Conservation (phyloP, 2,329 filamentous ascomycete genomes). For the Apiospora rasikravindrae region DNA sequence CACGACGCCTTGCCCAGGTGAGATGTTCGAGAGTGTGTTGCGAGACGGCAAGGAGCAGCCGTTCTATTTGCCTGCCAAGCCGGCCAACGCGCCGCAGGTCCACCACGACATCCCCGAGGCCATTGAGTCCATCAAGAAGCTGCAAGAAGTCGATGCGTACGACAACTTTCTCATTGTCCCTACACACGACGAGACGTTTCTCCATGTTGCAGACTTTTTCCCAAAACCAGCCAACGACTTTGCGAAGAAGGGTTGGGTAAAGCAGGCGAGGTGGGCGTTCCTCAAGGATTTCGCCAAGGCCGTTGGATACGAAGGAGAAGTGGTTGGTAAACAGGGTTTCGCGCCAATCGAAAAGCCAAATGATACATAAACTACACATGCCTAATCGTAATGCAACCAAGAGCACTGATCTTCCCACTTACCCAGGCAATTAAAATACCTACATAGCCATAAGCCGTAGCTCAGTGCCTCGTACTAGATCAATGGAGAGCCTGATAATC, state of each 20-base stretch:
- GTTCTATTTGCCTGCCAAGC: conserved; percentile 37
- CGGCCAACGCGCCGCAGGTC: conserved; percentile 24
- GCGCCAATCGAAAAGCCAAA: neutral
- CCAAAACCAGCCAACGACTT: conserved; percentile 54
- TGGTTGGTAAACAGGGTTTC: conserved; percentile 29
- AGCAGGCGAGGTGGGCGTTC: conserved; percentile 54
- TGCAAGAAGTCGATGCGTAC: conserved; percentile 51
- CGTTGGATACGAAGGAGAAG: conserved; percentile 38
- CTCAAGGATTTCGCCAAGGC: conserved; percentile 54
- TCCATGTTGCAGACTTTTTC: conserved; percentile 53
- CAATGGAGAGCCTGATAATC: conserved; percentile 23
- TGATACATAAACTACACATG: neutral
- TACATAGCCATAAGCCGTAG: too few relatives aligned
- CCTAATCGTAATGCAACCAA: neutral
- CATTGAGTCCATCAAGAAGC: conserved; percentile 47
- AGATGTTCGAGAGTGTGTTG: conserved; percentile 46
- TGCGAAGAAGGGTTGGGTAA: conserved; percentile 49
- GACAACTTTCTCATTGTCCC: conserved; percentile 51
- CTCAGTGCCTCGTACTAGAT: neutral
- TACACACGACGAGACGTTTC: conserved; percentile 52
- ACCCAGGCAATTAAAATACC: too few relatives aligned
- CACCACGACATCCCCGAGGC: conserved; percentile 39
- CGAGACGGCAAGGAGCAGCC: conserved; percentile 36
- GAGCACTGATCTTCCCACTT: neutral
- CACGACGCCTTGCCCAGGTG: conserved; percentile 45